Base-by-base conservation (phyloP, 805 yeast genomes). In the Geotrichum ghanense region DNA sequence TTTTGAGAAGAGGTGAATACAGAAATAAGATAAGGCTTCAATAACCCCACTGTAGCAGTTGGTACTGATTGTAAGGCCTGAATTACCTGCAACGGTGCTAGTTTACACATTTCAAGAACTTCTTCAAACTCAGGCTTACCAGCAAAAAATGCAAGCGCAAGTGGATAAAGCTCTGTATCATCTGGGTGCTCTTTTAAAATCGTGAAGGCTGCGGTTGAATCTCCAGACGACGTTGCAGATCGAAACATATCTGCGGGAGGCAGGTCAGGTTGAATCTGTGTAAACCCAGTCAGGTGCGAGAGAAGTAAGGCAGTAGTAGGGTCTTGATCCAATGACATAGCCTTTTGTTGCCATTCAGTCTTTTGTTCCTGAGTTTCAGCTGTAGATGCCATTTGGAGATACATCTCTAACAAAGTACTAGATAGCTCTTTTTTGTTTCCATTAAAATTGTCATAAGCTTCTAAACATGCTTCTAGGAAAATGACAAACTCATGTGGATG, bases 401-500 rank as follows among this genome's bases (percentile, higher is more conserved):
- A 92, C 69, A 86, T 70, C 56, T 90, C 97, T 56, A 79, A 83
- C 34, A 90, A 68, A 0, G 97, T 86, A 2, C 84, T 76, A 47
- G 84, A 68, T 41, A 90, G 71, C 42, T 82, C 94, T 45, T 74
- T 74, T 53, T 79, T 77, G 56, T 90, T 96, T 0, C 92, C 90
- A 45, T 83, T 92, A 57, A 80, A 84, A 48, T 73, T 73, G 47
- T 81, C 88, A 58, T 84, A 84, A 10, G 83, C 73, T 54, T 81
- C 85, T 14, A 88, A 65, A 55, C 95, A 87, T 0, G 97, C 97
- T 60, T 92, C 98, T 48, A 92, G 63, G 52, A 92, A 92, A 5
- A 85, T 83, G 22, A 89, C 92, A 70, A 92, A 90, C 58, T 89
- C 92, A 57, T 80, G 76, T 0, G 92, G 88, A 59, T 83, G 86